These are phyloP conservation scores for Xylaria nigripes DNA, from an alignment of 495 filamentous ascomycete genomes.

Conservation along the genomic window DNA sequence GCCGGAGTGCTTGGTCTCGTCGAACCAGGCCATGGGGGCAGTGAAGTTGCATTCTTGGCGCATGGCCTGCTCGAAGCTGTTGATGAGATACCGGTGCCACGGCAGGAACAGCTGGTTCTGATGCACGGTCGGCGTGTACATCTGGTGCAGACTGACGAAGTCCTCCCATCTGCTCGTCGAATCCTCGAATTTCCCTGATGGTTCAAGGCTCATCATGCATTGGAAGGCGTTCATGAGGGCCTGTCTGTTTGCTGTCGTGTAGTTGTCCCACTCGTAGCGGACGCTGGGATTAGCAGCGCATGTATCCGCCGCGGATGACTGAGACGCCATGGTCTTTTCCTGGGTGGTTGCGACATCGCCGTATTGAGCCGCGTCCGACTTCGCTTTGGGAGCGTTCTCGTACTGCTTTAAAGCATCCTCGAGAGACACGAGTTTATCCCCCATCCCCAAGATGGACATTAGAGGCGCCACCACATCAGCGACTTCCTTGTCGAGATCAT, in stretches of 20 bases:
- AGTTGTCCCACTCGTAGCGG: constrained; percentile 19
- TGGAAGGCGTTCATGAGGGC: constrained; percentile 20
- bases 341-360: neutral
- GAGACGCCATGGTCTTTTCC: neutral
- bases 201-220: constrained; percentile 14
- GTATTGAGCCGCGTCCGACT: constrained; percentile 9
- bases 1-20: constrained; percentile 14
- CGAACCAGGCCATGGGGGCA: constrained; percentile 11
- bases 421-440: constrained; percentile 3
- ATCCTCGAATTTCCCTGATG: constrained; percentile 12
- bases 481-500: neutral
- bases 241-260: constrained; percentile 8
- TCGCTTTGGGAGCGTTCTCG: constrained; percentile 6
- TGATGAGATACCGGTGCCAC: constrained; percentile 53
- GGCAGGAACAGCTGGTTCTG: constrained; percentile 34
- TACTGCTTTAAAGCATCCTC: constrained; percentile 2
- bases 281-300: constrained; percentile 12
- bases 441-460: neutral
- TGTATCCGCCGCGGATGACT: neutral
- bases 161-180: constrained; percentile 13
- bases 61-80: constrained; percentile 46
- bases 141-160: constrained; percentile 8
- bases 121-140: constrained; percentile 15
- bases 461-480: constrained; percentile 1
- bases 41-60: constrained; percentile 45